These are phyloP conservation scores for Cercospora citrullina DNA, from an alignment of 2,329 filamentous ascomycete species.

Conservation along the genomic window DNA sequence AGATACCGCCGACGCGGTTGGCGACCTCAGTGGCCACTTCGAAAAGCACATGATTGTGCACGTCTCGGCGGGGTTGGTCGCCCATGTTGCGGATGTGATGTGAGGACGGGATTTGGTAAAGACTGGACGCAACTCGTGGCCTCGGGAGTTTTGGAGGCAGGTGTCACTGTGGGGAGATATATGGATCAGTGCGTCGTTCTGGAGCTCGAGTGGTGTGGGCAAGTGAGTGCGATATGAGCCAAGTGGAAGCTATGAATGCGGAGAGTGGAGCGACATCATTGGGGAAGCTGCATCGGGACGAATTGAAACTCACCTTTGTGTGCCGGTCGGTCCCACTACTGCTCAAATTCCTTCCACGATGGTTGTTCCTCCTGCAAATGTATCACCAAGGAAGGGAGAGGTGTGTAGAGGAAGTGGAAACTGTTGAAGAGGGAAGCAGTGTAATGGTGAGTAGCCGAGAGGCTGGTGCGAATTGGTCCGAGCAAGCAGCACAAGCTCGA, in stretches of 20 bases:
- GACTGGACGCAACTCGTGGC: conserved; percentile 1
- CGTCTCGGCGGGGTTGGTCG: conserved; percentile 60
- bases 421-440: not conserved
- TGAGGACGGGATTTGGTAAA: conserved; percentile 6
- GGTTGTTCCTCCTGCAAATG: not conserved
- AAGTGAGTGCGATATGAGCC: not conserved
- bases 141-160: not conserved
- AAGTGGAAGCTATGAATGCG: not conserved
- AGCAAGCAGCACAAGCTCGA: conserved; percentile 3
- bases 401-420: not conserved
- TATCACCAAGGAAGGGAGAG: not conserved
- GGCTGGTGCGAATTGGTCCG: not conserved
- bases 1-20: conserved; percentile 97
- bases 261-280: not conserved
- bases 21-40: conserved; percentile 97
- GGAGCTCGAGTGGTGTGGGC: not conserved
- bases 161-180: conserved; percentile 1
- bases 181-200: conserved; percentile 5
- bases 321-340: not conserved
- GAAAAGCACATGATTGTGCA: conserved; percentile 94
- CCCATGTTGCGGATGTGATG: conserved; percentile 33
- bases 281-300: not conserved
- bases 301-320: not conserved
- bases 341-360: not conserved
- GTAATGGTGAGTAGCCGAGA: not conserved